A percentile compares a stretch with the other conserved stretches of the same genome.
Conservation (phyloP, 176 grass and related monocot genomes). For the Musa beccarii region DNA sequence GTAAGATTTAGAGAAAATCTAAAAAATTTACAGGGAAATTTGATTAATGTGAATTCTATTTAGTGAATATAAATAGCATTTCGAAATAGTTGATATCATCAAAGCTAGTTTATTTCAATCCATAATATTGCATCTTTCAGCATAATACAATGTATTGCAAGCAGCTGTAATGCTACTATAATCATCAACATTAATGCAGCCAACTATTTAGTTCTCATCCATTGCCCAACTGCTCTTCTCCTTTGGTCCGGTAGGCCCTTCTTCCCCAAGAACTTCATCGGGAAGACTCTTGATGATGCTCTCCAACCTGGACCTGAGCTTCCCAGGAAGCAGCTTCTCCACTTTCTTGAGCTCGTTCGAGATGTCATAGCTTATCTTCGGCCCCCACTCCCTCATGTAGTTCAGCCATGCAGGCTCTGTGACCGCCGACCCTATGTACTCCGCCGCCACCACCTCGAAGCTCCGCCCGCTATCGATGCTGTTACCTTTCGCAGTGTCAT, state of each 20-base stretch:
- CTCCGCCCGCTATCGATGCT: slow-evolving; percentile 35
- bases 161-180: too few relatives aligned
- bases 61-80: too few relatives aligned
- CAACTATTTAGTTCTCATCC: slow-evolving; percentile 33
- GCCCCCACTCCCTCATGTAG: slow-evolving; percentile 61
- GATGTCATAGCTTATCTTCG: slow-evolving; percentile 61
- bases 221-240: slow-evolving; percentile 47
- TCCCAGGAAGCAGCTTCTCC: slow-evolving; percentile 37
- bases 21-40: too few relatives aligned
- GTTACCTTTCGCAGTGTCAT: slow-evolving; percentile 54
- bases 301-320: slow-evolving; percentile 25
- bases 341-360: slow-evolving; percentile 48
- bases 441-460: slow-evolving; percentile 52
- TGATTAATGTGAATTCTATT: background rate
- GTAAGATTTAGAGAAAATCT: too few relatives aligned
- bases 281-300: slow-evolving; percentile 35
- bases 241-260: slow-evolving; percentile 72
- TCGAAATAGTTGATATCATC: too few relatives aligned
- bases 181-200: too few relatives aligned
- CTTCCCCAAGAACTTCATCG: slow-evolving; percentile 42
- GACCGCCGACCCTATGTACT: slow-evolving; percentile 37
- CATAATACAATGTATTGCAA: too few relatives aligned
- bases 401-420: slow-evolving; percentile 51
- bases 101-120: too few relatives aligned
- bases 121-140: too few relatives aligned